Percentiles rank a stretch among this genome's conserved stretches.
phyloP scores from a whole-genome alignment of 2,329 filamentous ascomycete species.

The Colletotrichum phormii region DNA sequence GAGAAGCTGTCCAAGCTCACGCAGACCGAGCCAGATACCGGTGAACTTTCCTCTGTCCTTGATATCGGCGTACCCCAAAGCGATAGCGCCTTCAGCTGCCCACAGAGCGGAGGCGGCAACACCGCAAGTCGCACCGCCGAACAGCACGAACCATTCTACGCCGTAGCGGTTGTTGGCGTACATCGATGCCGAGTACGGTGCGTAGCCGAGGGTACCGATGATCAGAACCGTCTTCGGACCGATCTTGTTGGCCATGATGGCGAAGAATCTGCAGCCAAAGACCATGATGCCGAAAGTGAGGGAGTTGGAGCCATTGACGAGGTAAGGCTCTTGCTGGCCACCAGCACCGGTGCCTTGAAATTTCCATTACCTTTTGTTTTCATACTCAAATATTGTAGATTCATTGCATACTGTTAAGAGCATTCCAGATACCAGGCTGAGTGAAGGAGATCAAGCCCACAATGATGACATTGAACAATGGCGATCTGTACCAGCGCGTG shows the following conservation, averaged over 20 bases:
- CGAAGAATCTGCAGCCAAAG: slow-evolving; percentile 54
- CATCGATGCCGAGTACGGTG: slow-evolving; percentile 55
- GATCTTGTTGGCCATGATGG: slow-evolving; percentile 52
- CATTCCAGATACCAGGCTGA: slow-evolving; percentile 60
- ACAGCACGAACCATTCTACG: slow-evolving; percentile 55
- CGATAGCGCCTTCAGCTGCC: slow-evolving; percentile 49
- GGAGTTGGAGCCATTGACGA: slow-evolving; percentile 78
- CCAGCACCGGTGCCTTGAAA: slow-evolving; percentile 65
- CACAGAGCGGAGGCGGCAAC: slow-evolving; percentile 51
- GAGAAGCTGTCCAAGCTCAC: slow-evolving; percentile 64
- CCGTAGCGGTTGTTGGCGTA: slow-evolving; percentile 58
- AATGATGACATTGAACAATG: slow-evolving; percentile 58
- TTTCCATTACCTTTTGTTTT: not conserved
- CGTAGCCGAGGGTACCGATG: slow-evolving; percentile 56
- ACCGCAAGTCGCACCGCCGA: slow-evolving; percentile 55
- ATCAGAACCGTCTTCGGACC: slow-evolving; percentile 51
- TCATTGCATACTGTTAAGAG: slow-evolving; percentile 51
- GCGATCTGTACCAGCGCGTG: slow-evolving; percentile 55
- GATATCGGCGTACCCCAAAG: slow-evolving; percentile 46
- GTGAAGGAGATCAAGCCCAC: slow-evolving; percentile 57
- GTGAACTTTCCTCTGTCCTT: slow-evolving; percentile 58
- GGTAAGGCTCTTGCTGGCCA: slow-evolving; percentile 71
- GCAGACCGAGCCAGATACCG: slow-evolving; percentile 64
- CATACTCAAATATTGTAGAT: too few species aligned
- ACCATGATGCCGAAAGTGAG: slow-evolving; percentile 71